Evolutionary conservation across 768 basidiomycete genomes (phyloP).

Genomic region (Kwoniella pini): DNA sequence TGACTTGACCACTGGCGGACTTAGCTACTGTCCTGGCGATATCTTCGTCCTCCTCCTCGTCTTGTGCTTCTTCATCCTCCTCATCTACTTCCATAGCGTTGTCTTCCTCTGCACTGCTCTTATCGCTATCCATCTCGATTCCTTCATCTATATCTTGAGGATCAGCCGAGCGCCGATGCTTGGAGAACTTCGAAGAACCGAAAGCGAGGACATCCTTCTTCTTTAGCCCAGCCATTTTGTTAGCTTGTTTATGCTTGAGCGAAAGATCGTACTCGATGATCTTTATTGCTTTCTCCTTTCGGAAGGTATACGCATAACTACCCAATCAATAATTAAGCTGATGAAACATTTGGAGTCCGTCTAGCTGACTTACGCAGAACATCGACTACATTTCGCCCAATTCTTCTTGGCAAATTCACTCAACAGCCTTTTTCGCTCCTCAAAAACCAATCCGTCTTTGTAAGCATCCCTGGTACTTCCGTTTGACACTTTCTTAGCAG

Average conservation of each 20-base stretch:
- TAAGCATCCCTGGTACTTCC: slow-evolving; percentile 70
- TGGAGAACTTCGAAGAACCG: slow-evolving; percentile 14
- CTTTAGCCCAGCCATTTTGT: slow-evolving; percentile 61
- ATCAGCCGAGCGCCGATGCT: slow-evolving; percentile 17
- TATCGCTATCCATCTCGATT: slow-evolving; percentile 56
- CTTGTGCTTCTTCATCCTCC: slow-evolving; percentile 57
- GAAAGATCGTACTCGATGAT: slow-evolving; percentile 90
- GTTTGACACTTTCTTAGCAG: slow-evolving; percentile 56
- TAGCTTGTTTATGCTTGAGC: slow-evolving; percentile 69
- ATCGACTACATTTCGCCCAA: slow-evolving; percentile 71
- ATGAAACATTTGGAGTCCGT: not conserved
- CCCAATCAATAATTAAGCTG: not conserved
- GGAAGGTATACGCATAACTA: slow-evolving; percentile 79
- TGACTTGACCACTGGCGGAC: slow-evolving; percentile 72
- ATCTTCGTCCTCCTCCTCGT: slow-evolving; percentile 60
- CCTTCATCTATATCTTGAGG: slow-evolving; percentile 51
- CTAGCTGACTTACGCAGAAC: slow-evolving; percentile 71
- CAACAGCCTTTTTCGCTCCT: slow-evolving; percentile 79
- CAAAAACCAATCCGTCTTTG: slow-evolving; percentile 84
- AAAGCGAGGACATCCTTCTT: slow-evolving; percentile 72
- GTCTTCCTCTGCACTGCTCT: slow-evolving; percentile 38
- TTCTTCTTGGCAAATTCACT: slow-evolving; percentile 73
- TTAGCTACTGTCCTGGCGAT: slow-evolving; percentile 48
- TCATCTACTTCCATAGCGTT: slow-evolving; percentile 51
- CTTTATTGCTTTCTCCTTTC: slow-evolving; percentile 92